Percentiles rank a stretch among this genome's conserved stretches.
These are phyloP conservation scores for Noccaea caerulescens DNA, from an alignment of 345 rosid genomes.

Conservation along the genomic window DNA sequence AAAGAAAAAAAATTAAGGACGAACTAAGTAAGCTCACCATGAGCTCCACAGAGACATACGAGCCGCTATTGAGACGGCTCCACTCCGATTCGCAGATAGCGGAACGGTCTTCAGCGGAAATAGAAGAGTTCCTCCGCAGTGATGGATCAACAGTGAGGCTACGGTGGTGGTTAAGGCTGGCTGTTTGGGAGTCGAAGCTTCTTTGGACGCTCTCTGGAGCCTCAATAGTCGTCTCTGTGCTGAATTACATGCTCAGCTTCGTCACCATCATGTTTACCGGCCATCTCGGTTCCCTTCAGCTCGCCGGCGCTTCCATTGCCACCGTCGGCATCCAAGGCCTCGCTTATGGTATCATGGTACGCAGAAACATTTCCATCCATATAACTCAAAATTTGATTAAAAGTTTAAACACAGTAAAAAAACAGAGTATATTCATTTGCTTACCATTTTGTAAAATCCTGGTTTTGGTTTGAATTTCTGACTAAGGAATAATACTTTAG, in stretches of 20 bases:
- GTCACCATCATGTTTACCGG: conserved; percentile 80
- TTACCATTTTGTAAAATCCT: neutral
- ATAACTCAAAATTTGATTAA: neutral
- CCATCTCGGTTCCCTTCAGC: conserved; percentile 72
- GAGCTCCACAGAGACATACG: conserved; percentile 46
- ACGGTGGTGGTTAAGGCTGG: conserved; percentile 76
- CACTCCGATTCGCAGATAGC: conserved; percentile 62
- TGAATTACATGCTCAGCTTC: conserved; percentile 85
- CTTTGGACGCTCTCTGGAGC: conserved; percentile 82
- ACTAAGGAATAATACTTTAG: too few species aligned
- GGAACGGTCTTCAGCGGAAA: conserved; percentile 56
- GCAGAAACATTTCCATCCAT: conserved; percentile 1
- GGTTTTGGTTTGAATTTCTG: too few species aligned
- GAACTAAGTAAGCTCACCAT: neutral
- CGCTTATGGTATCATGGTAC: conserved; percentile 93
- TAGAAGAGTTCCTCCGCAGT: conserved; percentile 69
- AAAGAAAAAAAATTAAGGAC: neutral
- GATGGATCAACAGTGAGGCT: conserved; percentile 41
- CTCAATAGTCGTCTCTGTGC: conserved; percentile 66
- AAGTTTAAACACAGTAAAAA: too few species aligned
- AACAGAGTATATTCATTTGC: neutral
- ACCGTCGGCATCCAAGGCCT: conserved; percentile 92
- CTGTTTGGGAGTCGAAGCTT: conserved; percentile 79
- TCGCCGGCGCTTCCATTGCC: conserved; percentile 91
- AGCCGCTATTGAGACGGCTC: conserved; percentile 57